Evolutionary conservation across 228 moss, liverwort and hornwort genomes (phyloP), one percentile per base, ranked within the genome.

Genomic region (Sphagnum fallax): DNA sequence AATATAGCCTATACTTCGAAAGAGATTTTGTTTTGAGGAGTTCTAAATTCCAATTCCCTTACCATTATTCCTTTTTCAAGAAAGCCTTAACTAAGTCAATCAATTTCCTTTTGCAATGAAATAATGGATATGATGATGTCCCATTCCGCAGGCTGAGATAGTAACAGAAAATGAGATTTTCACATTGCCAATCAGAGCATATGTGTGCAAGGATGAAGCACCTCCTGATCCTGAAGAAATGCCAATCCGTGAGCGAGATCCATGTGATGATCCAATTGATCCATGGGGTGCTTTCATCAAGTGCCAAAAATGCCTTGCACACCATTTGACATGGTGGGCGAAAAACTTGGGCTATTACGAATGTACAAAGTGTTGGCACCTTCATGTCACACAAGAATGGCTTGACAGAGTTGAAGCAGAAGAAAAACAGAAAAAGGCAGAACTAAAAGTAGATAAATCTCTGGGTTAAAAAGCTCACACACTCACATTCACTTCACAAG

Each of bases 291-390:
- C 66, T 4, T 69, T 79, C 11, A 79, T 85, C 6, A 10, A 73
- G 6, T 85, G 85, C 0, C 53, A 12, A 12, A 64, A 6, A 14
- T 85, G 85, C 49, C 66, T 71, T 0, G 49, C 47, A 1, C 79
- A 85, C 63, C 85, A 85, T 16, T 57, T 85, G 55, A 72, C 65
- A n/a, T 82, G 79, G 82, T 85, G 79, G 82, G 81, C 82, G 0
- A 69, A 72, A 10, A 75, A 74, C n/a, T 76, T 76, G 61, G 82
- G 82, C 55, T 64, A 79, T 0, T 79, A 85, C 10, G 79, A 82
- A 69, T 85, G 82, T 52, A 69, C 76, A 0, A 71, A 77, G 47
- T 85, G 85, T 62, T 77, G 77, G 75, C 82, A 85, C 61, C 75
- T 79, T 4, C 82, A 85, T 64, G 50, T 77, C 5, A 71, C 79